Evolutionary conservation across 2,329 filamentous ascomycete species (phyloP), one percentile per base, ranked within the genome.

Genomic region (Kalmusia sp.): DNA sequence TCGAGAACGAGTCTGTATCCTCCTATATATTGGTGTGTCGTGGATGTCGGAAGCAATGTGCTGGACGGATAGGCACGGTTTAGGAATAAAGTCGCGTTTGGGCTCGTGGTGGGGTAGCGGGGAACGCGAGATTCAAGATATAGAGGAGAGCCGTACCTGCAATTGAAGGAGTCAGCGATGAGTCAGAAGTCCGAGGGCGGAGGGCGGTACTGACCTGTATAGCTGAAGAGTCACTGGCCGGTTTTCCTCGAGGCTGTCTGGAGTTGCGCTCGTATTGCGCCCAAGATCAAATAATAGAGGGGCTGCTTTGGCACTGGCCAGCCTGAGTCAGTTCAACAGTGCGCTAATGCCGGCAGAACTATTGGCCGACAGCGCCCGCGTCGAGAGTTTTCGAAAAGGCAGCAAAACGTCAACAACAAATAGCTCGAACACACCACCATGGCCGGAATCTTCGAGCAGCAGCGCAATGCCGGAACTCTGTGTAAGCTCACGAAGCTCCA

Each of bases 371-470:
- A 67, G 64, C 64, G 57, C 58, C 40, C 51, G 58, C 54, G 50
- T 59, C 57, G 59, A 63, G 54, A 68, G 62, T 70, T 70, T 67
- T 61, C 59, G 60, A 61, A 62, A 43, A 69, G 59, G 63, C 67
- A 66, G 62, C 63, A 67, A 60, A 53, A 61, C 56, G 68, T 14
- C 59, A 61, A 45, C 53, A 61, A 53, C 54, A 66, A 63, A 65
- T 63, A 69, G 64, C 68, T 64, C 49, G 51, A 61, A 53, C 45
- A 58, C 62, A 48, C 59, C 62, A 76, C 65, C 62, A 99, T 99
- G 95, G 88, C 92, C 77, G 91, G 91, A 73, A 92, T 99, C 78
- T 99, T 98, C 73, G 92, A 97, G 80, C 91, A 95, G 80, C 90
- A 92, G 73, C 87, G 93, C 74, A 96, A 96, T 76, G 84, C 84